A percentile compares a stretch with the other conserved stretches of the same genome.
Evolutionary conservation across 202 grass and related monocot species (phyloP).

Genomic region (Setaria viridis): DNA sequence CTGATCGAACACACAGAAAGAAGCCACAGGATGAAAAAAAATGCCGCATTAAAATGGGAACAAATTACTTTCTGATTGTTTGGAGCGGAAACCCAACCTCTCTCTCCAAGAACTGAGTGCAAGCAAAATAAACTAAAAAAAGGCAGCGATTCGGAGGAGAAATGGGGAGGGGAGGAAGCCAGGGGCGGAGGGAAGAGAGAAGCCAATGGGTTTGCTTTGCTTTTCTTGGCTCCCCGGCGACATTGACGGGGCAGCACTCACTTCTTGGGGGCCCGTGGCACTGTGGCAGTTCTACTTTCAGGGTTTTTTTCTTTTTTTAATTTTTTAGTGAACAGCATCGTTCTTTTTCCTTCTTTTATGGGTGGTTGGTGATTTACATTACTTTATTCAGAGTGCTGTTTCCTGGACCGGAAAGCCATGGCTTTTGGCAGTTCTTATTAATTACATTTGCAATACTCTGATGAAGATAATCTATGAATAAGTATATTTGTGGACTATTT

Average conservation of each 20-base stretch:
- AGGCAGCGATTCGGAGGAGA: conserved; percentile 46
- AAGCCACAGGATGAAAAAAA: conserved; percentile 25
- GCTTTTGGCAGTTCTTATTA: conserved; percentile 30
- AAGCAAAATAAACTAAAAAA: conserved; percentile 22
- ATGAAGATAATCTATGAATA: background rate
- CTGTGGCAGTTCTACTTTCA: conserved; percentile 39
- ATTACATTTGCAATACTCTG: background rate
- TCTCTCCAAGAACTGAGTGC: conserved; percentile 22
- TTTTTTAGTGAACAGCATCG: conserved; percentile 31
- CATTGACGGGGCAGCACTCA: conserved; percentile 69
- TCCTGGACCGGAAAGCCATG: conserved; percentile 34
- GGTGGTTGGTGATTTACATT: conserved; percentile 45
- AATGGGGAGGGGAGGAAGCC: conserved; percentile 42
- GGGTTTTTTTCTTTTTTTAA: background rate
- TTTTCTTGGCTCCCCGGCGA: conserved; percentile 61
- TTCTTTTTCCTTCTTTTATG: conserved; percentile 36
- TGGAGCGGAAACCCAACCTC: conserved; percentile 28
- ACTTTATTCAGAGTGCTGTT: conserved; percentile 49
- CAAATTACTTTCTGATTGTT: background rate
- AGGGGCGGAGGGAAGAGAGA: conserved; percentile 47
- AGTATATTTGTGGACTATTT: background rate
- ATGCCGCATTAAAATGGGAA: conserved; percentile 37
- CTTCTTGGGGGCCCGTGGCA: conserved; percentile 54
- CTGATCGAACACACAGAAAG: conserved; percentile 49
- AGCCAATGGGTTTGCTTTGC: conserved; percentile 53